phyloP scores from a whole-genome alignment of 2,329 filamentous ascomycete species.

The Cadophora sp. region DNA sequence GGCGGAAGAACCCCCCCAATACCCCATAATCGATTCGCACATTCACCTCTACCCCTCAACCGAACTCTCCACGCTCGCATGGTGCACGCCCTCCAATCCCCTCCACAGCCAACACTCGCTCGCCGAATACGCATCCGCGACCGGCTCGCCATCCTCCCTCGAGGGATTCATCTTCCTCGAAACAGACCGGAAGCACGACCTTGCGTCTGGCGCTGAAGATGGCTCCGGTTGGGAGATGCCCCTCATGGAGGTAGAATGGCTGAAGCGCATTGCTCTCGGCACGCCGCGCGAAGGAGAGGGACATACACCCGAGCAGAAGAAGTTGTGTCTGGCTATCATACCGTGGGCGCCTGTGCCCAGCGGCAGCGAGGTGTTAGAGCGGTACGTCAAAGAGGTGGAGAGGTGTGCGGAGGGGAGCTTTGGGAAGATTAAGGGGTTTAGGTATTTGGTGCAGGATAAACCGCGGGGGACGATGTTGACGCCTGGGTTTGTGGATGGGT shows the following conservation, averaged over 20 bases:
- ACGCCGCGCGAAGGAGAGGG: conserved; percentile 63
- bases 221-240: conserved; percentile 69
- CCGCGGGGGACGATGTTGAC: conserved; percentile 68
- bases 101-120: conserved; percentile 49
- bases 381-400: conserved; percentile 69
- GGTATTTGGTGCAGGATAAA: conserved; percentile 85
- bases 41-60: conserved; percentile 83
- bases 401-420: conserved; percentile 67
- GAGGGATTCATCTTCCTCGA: conserved; percentile 84
- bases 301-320: conserved; percentile 57
- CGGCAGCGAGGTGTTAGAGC: conserved; percentile 62
- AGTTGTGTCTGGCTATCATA: conserved; percentile 72
- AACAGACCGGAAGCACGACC: conserved; percentile 74
- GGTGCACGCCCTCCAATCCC: conserved; percentile 66
- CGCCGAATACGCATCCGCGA: conserved; percentile 42
- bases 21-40: conserved; percentile 83
- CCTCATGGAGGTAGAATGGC: conserved; percentile 73
- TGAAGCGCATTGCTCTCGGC: conserved; percentile 71
- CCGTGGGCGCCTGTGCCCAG: conserved; percentile 86
- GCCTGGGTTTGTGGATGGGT: conserved; percentile 66
- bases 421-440: conserved; percentile 75
- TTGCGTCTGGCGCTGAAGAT: conserved; percentile 54
- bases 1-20: conserved; percentile 41
- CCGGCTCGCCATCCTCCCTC: conserved; percentile 50
- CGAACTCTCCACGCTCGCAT: conserved; percentile 71